Evolutionary conservation across 2,329 filamentous ascomycete species (phyloP), one percentile per base, ranked within the genome.

Genomic region (Penicillium thymicola): DNA sequence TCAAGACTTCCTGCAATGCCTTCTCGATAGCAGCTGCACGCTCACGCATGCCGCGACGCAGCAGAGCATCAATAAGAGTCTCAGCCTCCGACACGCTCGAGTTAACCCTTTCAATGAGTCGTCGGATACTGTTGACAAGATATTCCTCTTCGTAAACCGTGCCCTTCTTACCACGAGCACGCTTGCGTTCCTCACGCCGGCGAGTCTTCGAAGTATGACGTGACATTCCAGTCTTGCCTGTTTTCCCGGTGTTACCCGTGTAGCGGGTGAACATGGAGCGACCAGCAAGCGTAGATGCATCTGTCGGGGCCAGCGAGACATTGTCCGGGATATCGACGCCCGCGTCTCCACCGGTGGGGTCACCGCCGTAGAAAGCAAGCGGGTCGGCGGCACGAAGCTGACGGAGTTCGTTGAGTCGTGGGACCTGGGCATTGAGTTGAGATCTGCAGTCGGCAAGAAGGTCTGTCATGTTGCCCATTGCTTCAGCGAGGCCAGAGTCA

Each of bases 141-240:
- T 99, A 99, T 74, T 97, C 94, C 70, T 97, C 93, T 74, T 99
- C 94, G 73, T 99, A 99, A 5, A 99, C 90, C 16, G 90, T 96
- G 11, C 94, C 94, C 79, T 97, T 97, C 73, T 96, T 93, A 25
- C 94, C 94, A 8, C 91, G 81, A 0, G 94, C 94, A 16, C 93
- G 86, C 82, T 99, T 99, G 73, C 96, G 86, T 79, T 99, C 94
- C 75, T 99, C 94, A 21, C 92, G 83, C 25, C 88, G 82, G 51
- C 92, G 86, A 70, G 96, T 97, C 80, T 94, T 96, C 69, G 85
- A 89, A 40, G 91, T 96, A 57, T 89, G 89, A 13, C 92, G 83
- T 48, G 2, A 85, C 81, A 21, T 65, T 18, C 67, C 66, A 3
- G 67, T 68, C 43, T 66, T 71, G 23, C 70, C 72, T 8, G 79